phyloP scores from a whole-genome alignment of 305 asterid species.

The Plantago lanceolata region DNA sequence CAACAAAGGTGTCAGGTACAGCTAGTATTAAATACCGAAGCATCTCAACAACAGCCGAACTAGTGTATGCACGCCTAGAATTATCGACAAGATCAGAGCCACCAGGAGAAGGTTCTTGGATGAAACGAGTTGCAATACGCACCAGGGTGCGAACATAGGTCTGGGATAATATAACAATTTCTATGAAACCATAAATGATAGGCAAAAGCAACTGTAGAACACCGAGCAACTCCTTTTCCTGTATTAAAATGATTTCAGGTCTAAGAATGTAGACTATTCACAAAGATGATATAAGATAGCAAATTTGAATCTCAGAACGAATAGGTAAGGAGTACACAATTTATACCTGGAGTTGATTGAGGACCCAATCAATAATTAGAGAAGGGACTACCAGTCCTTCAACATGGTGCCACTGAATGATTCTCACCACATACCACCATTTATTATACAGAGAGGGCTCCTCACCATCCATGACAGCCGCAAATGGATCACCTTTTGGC shows the following conservation, averaged over 20 bases:
- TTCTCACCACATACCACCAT: constrained; percentile 99
- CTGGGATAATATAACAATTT: constrained; percentile 87
- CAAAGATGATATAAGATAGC: constrained; percentile 1
- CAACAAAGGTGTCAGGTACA: constrained; percentile 96
- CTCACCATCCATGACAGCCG: constrained; percentile 51
- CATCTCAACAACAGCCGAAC: constrained; percentile 95
- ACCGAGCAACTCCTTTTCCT: constrained; percentile 86
- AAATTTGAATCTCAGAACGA: constrained; percentile 6
- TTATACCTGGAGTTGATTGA: constrained; percentile 88
- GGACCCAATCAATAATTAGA: constrained; percentile 92
- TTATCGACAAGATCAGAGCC: constrained; percentile 95
- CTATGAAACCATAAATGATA: constrained; percentile 80
- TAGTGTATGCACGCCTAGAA: constrained; percentile 89
- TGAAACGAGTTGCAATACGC: constrained; percentile 66
- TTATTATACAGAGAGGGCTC: constrained; percentile 88
- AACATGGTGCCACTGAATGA: constrained; percentile 90
- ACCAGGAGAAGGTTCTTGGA: constrained; percentile 95
- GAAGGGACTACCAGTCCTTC: constrained; percentile 91
- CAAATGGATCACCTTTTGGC: constrained; percentile 49
- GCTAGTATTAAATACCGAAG: constrained; percentile 85
- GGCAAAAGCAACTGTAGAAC: constrained; percentile 92
- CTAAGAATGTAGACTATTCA: constrained; percentile 23
- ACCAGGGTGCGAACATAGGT: constrained; percentile 76
- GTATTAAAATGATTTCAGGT: constrained; percentile 30
- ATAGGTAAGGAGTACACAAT: constrained; percentile 17